phyloP scores from a whole-genome alignment of 2,329 filamentous ascomycete genomes.

The Chalaropsis thielavioides region DNA sequence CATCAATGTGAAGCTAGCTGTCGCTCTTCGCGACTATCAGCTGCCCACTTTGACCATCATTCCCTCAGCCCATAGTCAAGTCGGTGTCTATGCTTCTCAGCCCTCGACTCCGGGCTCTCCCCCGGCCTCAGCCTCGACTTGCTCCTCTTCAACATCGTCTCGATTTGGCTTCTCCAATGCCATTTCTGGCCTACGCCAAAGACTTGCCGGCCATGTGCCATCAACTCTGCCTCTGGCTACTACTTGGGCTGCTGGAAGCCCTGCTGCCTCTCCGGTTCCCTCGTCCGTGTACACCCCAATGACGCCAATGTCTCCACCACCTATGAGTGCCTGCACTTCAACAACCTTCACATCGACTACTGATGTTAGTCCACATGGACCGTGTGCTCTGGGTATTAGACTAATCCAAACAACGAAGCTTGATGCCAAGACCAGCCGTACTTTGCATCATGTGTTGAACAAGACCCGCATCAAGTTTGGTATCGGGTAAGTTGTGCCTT shows the following conservation, averaged over 20 bases:
- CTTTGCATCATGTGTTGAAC: slow-evolving; percentile 33
- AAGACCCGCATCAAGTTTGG: slow-evolving; percentile 36
- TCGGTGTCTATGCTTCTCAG: slow-evolving; percentile 14
- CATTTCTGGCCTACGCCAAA: slow-evolving; percentile 24
- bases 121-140: slow-evolving; percentile 18
- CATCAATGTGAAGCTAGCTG: slow-evolving; percentile 42
- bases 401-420: slow-evolving; percentile 36
- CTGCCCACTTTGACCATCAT: slow-evolving; percentile 24
- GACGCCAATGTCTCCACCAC: slow-evolving; percentile 29
- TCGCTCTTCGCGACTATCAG: slow-evolving; percentile 42
- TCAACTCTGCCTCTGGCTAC: not conserved
- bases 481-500: slow-evolving; percentile 19
- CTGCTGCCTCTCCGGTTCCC: slow-evolving; percentile 18
- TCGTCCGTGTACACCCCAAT: slow-evolving; percentile 25
- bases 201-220: slow-evolving; percentile 19
- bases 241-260: slow-evolving; percentile 2
- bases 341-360: slow-evolving; percentile 27
- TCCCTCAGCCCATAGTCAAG: slow-evolving; percentile 5
- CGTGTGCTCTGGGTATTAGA: slow-evolving; percentile 34
- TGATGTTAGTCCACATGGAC: slow-evolving; percentile 24
- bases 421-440: slow-evolving; percentile 33
- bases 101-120: slow-evolving; percentile 25
- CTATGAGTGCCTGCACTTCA: slow-evolving; percentile 38
- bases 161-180: slow-evolving; percentile 25
- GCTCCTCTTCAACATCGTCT: slow-evolving; percentile 20